Evolutionary conservation across 345 rosid species (phyloP).

Genomic region (Linum trigynum): DNA sequence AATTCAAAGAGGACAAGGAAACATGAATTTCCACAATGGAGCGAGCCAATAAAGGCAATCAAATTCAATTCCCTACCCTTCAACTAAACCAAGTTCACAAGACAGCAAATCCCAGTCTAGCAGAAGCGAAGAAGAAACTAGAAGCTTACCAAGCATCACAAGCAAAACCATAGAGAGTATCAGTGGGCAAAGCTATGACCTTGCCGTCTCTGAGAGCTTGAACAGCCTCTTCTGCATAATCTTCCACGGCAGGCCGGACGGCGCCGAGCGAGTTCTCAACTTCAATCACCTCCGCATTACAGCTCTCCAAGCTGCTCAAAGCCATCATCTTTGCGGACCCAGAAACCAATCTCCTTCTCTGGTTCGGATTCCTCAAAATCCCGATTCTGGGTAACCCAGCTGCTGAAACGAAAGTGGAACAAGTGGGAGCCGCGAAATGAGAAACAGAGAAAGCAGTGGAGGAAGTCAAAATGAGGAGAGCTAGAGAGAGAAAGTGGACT

Average conservation of each 20-base stretch:
- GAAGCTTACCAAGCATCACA: constrained; percentile 82
- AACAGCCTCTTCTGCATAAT: constrained; percentile 49
- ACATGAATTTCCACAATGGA: neutral
- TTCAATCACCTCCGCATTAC: neutral
- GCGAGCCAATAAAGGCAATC: neutral
- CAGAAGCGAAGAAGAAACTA: neutral
- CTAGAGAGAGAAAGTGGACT: neutral
- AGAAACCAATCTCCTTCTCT: neutral
- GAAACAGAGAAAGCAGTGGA: neutral
- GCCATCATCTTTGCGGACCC: neutral
- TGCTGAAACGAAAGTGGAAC: neutral
- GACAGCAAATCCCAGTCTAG: neutral
- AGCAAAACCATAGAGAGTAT: constrained; percentile 89
- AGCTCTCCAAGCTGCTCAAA: neutral
- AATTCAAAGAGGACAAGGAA: neutral
- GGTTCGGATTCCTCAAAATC: neutral
- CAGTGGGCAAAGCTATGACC: constrained; percentile 85
- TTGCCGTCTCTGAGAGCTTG: constrained; percentile 64
- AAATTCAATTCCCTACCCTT: neutral
- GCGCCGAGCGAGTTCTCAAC: constrained; percentile 24
- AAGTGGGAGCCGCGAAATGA: neutral
- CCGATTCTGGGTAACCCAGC: neutral
- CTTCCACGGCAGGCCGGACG: constrained; percentile 57
- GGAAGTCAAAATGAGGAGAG: neutral
- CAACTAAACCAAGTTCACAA: neutral